phyloP scores from a whole-genome alignment of 2,329 filamentous ascomycete genomes.

The Fusarium penzigii region DNA sequence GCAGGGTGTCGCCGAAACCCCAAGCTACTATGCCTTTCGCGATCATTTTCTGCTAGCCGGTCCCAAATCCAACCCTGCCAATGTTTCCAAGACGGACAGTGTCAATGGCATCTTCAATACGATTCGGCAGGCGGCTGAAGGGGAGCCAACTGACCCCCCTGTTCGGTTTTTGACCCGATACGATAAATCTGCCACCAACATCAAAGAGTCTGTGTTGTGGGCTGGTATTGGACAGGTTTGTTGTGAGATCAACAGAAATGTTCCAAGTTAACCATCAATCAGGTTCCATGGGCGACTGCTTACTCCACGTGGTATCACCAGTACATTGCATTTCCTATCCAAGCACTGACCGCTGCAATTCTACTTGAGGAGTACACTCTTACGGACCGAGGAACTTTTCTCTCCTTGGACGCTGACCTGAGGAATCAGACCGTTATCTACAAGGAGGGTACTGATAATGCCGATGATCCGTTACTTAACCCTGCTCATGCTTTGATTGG shows the following conservation, averaged over 20 bases:
- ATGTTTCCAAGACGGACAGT: slow-evolving; percentile 31
- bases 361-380: slow-evolving; percentile 47
- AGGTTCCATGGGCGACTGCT: slow-evolving; percentile 44
- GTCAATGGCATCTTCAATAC: slow-evolving; percentile 36
- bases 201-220: slow-evolving; percentile 49
- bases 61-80: slow-evolving; percentile 33
- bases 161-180: slow-evolving; percentile 46
- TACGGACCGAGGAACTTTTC: slow-evolving; percentile 47
- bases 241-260: neutral
- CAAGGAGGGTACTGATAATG: slow-evolving; percentile 37
- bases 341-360: slow-evolving; percentile 44
- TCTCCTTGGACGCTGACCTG: slow-evolving; percentile 38
- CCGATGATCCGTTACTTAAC: slow-evolving; percentile 41
- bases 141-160: slow-evolving; percentile 30
- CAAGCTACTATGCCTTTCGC: slow-evolving; percentile 42
- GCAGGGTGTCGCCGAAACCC: slow-evolving; percentile 36
- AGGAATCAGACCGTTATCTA: slow-evolving; percentile 38
- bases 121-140: slow-evolving; percentile 37
- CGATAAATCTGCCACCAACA: slow-evolving; percentile 53
- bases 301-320: slow-evolving; percentile 50
- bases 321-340: slow-evolving; percentile 45
- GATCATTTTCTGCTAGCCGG: slow-evolving; percentile 50
- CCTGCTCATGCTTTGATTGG: slow-evolving; percentile 33
- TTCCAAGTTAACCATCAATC: neutral
- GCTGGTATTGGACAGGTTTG: slow-evolving; percentile 43